phyloP scores from a whole-genome alignment of 345 rosid genomes.

The Rhodamnia argentea region DNA sequence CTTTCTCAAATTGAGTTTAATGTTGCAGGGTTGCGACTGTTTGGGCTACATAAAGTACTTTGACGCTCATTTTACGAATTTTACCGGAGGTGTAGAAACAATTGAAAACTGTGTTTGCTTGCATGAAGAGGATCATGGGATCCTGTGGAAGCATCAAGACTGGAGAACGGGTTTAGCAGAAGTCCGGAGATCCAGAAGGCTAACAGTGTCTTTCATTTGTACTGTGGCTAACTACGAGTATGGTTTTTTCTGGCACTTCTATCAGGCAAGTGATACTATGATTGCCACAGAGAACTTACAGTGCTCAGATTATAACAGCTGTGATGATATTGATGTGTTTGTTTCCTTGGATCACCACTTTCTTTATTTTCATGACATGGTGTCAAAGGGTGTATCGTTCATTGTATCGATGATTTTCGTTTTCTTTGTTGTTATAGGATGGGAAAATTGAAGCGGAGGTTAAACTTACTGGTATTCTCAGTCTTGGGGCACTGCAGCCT shows the following conservation, averaged over 20 bases:
- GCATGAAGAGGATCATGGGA: conserved; percentile 78
- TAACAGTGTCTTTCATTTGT: conserved; percentile 53
- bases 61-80: conserved; percentile 69
- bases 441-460: conserved; percentile 77
- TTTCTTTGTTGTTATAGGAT: conserved; percentile 24
- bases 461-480: conserved; percentile 66
- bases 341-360: neutral
- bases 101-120: conserved; percentile 67
- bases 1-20: neutral
- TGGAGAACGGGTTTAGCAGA: conserved; percentile 82
- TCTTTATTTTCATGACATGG: neutral
- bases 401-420: neutral
- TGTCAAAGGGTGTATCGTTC: neutral
- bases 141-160: conserved; percentile 81
- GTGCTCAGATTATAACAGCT: neutral
- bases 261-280: conserved; percentile 39
- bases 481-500: conserved; percentile 66
- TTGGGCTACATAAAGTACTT: conserved; percentile 66
- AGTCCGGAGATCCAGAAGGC: conserved; percentile 66
- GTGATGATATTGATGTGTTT: neutral
- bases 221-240: conserved; percentile 74
- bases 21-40: conserved; percentile 65
- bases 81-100: conserved; percentile 70
- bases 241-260: conserved; percentile 71
- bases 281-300: neutral